Percentiles rank a stretch among this genome's conserved stretches.
Evolutionary conservation across 2,329 filamentous ascomycete species (phyloP).

Genomic region (Ophiognomonia clavigignenti-juglandacearum): DNA sequence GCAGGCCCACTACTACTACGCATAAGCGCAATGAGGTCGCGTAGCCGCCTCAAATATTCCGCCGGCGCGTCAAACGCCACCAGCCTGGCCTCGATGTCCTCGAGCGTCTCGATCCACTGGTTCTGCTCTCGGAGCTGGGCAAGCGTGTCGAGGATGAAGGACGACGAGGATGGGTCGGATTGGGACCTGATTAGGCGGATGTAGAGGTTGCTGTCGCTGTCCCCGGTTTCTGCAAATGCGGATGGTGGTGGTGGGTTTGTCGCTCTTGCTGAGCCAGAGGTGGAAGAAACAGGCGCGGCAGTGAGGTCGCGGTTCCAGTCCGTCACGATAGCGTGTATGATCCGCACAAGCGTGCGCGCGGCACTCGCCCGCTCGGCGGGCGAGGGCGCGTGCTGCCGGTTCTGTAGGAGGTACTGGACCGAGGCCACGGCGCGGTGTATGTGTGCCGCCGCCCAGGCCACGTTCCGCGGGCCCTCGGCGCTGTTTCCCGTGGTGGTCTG

Average conservation of each 20-base stretch:
- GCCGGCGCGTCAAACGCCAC: conserved; percentile 21
- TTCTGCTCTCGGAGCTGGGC: conserved; percentile 38
- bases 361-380: conserved; percentile 38
- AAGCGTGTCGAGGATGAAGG: conserved; percentile 43
- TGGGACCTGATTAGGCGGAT: conserved; percentile 40
- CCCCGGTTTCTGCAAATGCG: not conserved
- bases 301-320: conserved; percentile 12
- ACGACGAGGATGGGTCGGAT: conserved; percentile 29
- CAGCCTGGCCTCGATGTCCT: conserved; percentile 26
- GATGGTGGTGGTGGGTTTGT: not conserved
- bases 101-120: conserved; percentile 36
- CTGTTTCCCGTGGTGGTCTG: not conserved
- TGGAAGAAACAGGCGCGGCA: not conserved
- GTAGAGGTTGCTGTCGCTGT: conserved; percentile 41
- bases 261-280: too few relatives aligned
- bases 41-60: conserved; percentile 26
- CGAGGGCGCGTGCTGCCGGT: conserved; percentile 31
- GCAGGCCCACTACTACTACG: conserved; percentile 16
- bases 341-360: conserved; percentile 41
- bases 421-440: conserved; percentile 37
- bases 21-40: conserved; percentile 24
- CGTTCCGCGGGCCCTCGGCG: conserved; percentile 32
- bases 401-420: conserved; percentile 37
- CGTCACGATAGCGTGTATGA: conserved; percentile 39
- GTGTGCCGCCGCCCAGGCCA: conserved; percentile 46